phyloP scores from a whole-genome alignment of 345 rosid genomes.

The Turritis glabra region DNA sequence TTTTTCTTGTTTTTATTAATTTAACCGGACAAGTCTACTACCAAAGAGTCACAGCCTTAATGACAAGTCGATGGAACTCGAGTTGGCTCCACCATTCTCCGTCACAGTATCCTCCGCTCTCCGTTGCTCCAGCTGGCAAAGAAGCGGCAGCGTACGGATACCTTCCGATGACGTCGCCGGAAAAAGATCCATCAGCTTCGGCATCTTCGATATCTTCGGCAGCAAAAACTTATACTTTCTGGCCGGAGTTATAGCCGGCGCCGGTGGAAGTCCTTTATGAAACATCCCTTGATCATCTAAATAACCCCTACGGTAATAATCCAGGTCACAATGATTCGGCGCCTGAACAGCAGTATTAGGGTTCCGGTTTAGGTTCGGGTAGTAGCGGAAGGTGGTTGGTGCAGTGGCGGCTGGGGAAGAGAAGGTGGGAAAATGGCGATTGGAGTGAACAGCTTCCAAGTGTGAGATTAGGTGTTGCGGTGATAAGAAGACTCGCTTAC shows the following conservation, averaged over 20 bases:
- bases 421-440: not conserved
- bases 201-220: not conserved
- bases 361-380: not conserved
- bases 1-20: not conserved
- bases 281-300: slow-evolving; percentile 13
- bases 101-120: not conserved
- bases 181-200: slow-evolving; percentile 18
- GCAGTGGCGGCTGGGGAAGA: not conserved
- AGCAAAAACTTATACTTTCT: not conserved
- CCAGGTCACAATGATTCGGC: not conserved
- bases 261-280: not conserved
- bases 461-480: slow-evolving; percentile 17
- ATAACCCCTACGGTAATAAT: slow-evolving; percentile 5
- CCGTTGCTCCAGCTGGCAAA: slow-evolving; percentile 26
- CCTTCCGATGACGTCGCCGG: not conserved
- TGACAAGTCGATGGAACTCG: slow-evolving; percentile 29
- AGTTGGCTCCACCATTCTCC: not conserved
- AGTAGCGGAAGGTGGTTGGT: not conserved
- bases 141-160: slow-evolving; percentile 22
- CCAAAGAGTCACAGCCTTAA: slow-evolving; percentile 11
- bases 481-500: slow-evolving; percentile 4
- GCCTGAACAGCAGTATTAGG: not conserved
- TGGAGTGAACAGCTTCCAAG: not conserved
- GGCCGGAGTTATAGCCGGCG: not conserved
- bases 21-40: not conserved